A percentile compares a stretch with the other conserved stretches of the same genome.
Conservation (phyloP, 177 flowering plant genomes). For the Vitis hybrid region DNA sequence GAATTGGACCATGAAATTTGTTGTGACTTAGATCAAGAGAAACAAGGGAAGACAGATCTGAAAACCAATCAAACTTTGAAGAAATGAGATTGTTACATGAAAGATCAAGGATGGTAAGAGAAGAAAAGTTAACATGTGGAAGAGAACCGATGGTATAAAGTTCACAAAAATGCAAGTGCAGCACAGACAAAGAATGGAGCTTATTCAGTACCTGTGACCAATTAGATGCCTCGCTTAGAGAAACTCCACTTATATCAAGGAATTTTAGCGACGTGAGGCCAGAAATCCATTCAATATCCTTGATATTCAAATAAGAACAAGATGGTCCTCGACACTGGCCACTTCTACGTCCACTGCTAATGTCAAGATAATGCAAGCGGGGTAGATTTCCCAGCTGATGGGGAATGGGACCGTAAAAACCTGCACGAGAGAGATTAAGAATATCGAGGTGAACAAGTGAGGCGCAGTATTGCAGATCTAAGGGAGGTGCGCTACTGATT, state of each 20-base stretch:
- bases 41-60: neutral
- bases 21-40: neutral
- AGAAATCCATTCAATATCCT: conserved; percentile 15
- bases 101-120: conserved; percentile 19
- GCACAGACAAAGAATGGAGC: conserved; percentile 13
- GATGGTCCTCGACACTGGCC: no score
- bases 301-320: no score
- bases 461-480: conserved; percentile 87
- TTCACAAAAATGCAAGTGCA: conserved; percentile 4
- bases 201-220: conserved; percentile 5
- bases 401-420: no score
- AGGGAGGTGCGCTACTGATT: conserved; percentile 73
- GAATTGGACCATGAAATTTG: conserved; percentile 3
- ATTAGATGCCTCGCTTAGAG: conserved; percentile 4
- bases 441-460: conserved; percentile 96
- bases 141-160: neutral
- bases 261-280: conserved; percentile 1
- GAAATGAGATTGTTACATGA: conserved; percentile 11
- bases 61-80: conserved; percentile 7
- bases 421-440: conserved; percentile 8
- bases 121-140: neutral
- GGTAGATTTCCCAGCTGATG: no score
- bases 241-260: conserved; percentile 8
- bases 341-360: no score
- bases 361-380: no score